Base-by-base conservation (phyloP, 2,329 filamentous ascomycete genomes). In the Zymoseptoria ardabiliae region DNA sequence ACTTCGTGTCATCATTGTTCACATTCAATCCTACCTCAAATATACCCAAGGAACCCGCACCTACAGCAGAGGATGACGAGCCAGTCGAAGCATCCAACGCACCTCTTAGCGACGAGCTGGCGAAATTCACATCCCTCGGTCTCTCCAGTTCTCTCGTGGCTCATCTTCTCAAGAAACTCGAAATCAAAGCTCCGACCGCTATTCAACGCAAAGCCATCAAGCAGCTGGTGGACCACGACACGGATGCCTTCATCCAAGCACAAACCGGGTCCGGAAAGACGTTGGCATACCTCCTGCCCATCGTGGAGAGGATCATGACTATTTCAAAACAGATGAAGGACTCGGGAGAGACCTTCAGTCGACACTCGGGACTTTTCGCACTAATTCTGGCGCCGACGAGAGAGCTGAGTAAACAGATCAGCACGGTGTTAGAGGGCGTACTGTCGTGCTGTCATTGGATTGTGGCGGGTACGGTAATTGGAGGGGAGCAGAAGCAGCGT, bases 251-350 rank as follows among this genome's bases (percentile, higher is more conserved):
- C 69, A 88, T 99, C 35, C 94, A 97, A 73, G 95, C 94, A 2
- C 89, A 99, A 76, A 99, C 94, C 0, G 94, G 94, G 66, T 99
- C 94, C 0, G 94, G 94, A 76, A 99, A 99, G 77, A 99, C 94
- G 0, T 77, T 99, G 61, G 90, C 94, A n/a, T 53, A 53, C n/a
- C 81, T 99, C 4, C 78, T 99, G 6, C 94, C 94, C 1, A 88
- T 99, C 53, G 86, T 99, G 21, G 90, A 99, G 72, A 83, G 91
- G 22, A 88, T 99, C 20, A 84, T 96, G 74, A 82, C 86, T 13
- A 81, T 97, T 28, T 90, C 80, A 66, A 83, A 73, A 71, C 74
- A 73, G 58, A 77, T 76, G 72, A 77, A 74, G 68, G 71, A 74
- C 58, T 69, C 66, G 64, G 69, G 66, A n/a, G 66, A 73, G 11